phyloP scores from a whole-genome alignment of 2,329 filamentous ascomycete species.

The Hypoxylon rubiginosum region DNA sequence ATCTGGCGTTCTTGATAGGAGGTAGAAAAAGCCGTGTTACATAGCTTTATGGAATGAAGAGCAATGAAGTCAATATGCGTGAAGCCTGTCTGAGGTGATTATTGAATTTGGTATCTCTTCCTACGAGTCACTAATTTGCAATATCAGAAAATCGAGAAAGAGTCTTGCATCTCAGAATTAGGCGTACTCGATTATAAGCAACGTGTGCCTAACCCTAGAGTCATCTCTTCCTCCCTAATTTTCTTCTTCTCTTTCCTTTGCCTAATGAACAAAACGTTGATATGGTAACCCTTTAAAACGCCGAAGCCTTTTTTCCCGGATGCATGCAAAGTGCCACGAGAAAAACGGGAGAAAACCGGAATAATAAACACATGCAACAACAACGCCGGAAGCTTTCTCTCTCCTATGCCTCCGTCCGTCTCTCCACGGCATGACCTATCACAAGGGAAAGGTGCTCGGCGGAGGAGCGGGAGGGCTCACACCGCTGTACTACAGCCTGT shows the following conservation, averaged over 20 bases:
- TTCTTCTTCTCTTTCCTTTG: conserved; percentile 38
- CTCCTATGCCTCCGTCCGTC: background rate
- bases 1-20: background rate
- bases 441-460: background rate
- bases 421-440: background rate
- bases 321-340: conserved; percentile 46
- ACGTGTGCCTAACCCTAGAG: conserved; percentile 23
- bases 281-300: conserved; percentile 42
- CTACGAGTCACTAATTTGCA: background rate
- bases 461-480: background rate
- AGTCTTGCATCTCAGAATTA: conserved; percentile 27
- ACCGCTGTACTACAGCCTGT: conserved; percentile 48
- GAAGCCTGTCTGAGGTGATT: background rate
- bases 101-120: background rate
- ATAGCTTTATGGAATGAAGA: conserved; percentile 1
- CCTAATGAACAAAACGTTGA: conserved; percentile 27
- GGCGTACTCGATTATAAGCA: conserved; percentile 47
- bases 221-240: conserved; percentile 26
- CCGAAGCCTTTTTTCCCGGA: conserved; percentile 47
- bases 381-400: conserved; percentile 40
- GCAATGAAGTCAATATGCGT: background rate
- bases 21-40: background rate
- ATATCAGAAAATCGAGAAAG: background rate
- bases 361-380: conserved; percentile 12
- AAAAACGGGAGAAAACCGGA: conserved; percentile 36